These are phyloP conservation scores for Komagataella phaffii DNA, from an alignment of 805 yeast genomes.

Conservation along the genomic window DNA sequence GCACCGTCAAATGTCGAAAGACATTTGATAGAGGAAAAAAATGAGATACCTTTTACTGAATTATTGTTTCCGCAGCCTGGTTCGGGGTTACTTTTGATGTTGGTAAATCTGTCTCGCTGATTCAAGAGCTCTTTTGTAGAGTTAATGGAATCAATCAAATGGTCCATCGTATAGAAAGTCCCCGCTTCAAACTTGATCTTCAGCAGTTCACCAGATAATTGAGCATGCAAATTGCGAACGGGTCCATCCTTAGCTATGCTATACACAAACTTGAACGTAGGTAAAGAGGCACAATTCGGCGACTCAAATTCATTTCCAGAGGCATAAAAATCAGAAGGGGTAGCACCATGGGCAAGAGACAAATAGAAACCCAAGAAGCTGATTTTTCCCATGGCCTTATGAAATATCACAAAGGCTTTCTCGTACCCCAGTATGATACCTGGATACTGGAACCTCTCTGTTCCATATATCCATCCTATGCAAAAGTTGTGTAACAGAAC, in stretches of 20 bases:
- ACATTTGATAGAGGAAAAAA: conserved; percentile 28
- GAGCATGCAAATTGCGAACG: conserved; percentile 26
- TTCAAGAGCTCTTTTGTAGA: background rate
- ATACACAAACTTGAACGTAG: conserved; percentile 50
- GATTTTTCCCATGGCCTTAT: conserved; percentile 49
- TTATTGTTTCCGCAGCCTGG: background rate
- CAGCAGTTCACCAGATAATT: conserved; percentile 53
- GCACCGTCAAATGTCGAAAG: conserved; percentile 59
- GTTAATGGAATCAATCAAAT: conserved; percentile 3
- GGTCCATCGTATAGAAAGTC: conserved; percentile 8
- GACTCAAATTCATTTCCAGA: conserved; percentile 28
- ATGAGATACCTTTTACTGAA: background rate
- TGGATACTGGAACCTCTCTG: conserved; percentile 20
- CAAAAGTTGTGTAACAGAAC: conserved; percentile 54
- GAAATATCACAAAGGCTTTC: conserved; percentile 51
- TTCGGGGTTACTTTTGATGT: background rate
- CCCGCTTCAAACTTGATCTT: conserved; percentile 41
- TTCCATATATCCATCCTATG: conserved; percentile 67
- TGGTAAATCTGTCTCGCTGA: background rate
- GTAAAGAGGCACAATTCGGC: conserved; percentile 53
- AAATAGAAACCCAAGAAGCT: conserved; percentile 57
- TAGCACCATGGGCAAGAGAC: conserved; percentile 54
- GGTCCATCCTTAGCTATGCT: conserved; percentile 14
- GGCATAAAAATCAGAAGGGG: conserved; percentile 35
- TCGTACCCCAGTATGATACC: conserved; percentile 78